Evolutionary conservation across 768 basidiomycete species (phyloP).

Genomic region (Mycena rebaudengoi): DNA sequence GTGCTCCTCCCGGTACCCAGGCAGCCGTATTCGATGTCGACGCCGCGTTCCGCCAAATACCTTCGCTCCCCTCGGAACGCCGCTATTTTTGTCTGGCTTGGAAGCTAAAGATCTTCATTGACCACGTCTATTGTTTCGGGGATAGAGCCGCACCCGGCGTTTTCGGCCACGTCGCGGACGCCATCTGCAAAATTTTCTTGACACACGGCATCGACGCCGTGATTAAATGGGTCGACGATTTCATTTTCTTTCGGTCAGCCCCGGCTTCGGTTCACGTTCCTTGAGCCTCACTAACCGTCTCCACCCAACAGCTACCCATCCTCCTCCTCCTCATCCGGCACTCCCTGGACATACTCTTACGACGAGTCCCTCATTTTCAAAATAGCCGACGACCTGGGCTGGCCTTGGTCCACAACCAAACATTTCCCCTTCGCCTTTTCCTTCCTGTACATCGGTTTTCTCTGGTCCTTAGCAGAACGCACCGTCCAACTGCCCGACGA

Average conservation of each 20-base stretch:
- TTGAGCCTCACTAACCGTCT: no score
- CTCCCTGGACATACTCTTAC: not conserved
- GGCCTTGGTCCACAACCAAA: not conserved
- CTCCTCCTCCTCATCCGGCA: not conserved
- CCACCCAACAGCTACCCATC: not conserved
- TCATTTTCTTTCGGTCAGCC: not conserved
- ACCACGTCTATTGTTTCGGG: not conserved
- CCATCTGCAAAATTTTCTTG: not conserved
- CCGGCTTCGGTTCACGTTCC: not conserved
- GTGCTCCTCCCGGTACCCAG: conserved; percentile 11
- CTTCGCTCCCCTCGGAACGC: not conserved
- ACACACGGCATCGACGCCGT: not conserved
- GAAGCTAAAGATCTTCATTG: not conserved
- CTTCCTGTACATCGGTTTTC: not conserved
- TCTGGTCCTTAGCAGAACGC: not conserved
- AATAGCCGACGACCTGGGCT: not conserved
- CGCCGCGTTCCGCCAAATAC: not conserved
- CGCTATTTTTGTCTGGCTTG: not conserved
- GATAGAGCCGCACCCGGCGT: not conserved
- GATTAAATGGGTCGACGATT: conserved; percentile 4
- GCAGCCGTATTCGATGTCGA: not conserved
- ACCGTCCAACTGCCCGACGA: not conserved
- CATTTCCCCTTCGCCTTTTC: not conserved
- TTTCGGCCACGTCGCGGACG: not conserved
- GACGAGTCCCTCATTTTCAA: not conserved